phyloP scores from a whole-genome alignment of 768 basidiomycete species.

The Suillus bovinus region DNA sequence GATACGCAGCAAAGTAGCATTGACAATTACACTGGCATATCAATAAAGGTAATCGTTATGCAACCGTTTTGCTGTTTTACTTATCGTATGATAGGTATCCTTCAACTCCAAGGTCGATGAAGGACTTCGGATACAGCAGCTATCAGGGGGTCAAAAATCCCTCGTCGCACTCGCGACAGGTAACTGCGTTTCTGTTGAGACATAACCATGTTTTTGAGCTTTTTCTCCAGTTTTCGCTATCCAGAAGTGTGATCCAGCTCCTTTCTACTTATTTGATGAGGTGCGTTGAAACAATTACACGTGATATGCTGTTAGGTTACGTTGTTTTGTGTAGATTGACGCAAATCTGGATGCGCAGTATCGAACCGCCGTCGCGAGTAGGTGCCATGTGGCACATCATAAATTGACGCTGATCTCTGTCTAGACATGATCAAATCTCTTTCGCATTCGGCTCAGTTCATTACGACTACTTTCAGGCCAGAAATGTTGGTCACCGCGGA shows the following conservation, averaged over 20 bases:
- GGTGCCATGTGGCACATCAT: conserved; percentile 29
- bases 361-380: conserved; percentile 93
- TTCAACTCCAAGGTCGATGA: conserved; percentile 99
- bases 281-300: conserved; percentile 33
- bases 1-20: conserved; percentile 74
- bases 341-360: conserved; percentile 98
- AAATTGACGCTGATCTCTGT: conserved; percentile 21
- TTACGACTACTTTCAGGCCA: conserved; percentile 96
- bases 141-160: conserved; percentile 97
- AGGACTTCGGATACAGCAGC: conserved; percentile 92
- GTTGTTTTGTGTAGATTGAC: conserved; percentile 64
- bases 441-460: conserved; percentile 87
- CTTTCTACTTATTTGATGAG: conserved; percentile 99
- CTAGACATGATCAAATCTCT: conserved; percentile 87
- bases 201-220: conserved; percentile 9
- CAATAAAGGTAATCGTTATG: conserved; percentile 70
- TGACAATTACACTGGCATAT: conserved; percentile 95
- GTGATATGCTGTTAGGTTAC: background rate
- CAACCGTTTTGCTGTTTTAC: background rate
- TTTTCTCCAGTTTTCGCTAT: conserved; percentile 83
- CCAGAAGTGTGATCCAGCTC: conserved; percentile 98
- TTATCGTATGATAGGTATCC: conserved; percentile 65
- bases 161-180: conserved; percentile 94
- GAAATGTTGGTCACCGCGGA: conserved; percentile 97
- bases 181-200: conserved; percentile 25